Evolutionary conservation across 495 filamentous ascomycete species (phyloP).

Genomic region (Talaromyces trachyspermus): DNA sequence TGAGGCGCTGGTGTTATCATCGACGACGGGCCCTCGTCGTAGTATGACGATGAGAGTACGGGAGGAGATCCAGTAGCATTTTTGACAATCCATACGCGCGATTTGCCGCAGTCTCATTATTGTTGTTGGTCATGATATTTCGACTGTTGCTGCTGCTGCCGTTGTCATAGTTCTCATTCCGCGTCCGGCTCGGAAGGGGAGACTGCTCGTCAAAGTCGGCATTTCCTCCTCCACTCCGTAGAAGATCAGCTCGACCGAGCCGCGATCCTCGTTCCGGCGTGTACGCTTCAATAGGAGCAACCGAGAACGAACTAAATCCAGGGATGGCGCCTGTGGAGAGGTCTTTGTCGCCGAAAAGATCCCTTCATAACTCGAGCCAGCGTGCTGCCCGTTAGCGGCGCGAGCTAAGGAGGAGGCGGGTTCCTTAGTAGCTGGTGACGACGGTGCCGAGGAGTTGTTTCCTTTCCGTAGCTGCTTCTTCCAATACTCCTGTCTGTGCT

Average conservation of each 20-base stretch:
- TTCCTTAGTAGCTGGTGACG: slow-evolving; percentile 39
- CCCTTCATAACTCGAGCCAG: slow-evolving; percentile 18
- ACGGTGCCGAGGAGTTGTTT: slow-evolving; percentile 39
- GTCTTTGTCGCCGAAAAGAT: slow-evolving; percentile 40
- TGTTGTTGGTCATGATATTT: slow-evolving; percentile 31
- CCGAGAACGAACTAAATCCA: slow-evolving; percentile 40
- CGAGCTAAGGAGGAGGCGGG: slow-evolving; percentile 21
- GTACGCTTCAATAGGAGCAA: slow-evolving; percentile 40
- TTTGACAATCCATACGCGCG: slow-evolving; percentile 49
- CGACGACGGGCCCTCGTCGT: slow-evolving; percentile 46
- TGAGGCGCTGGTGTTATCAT: slow-evolving; percentile 83
- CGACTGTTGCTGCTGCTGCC: slow-evolving; percentile 50
- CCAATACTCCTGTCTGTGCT: slow-evolving; percentile 68
- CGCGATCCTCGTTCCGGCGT: slow-evolving; percentile 40
- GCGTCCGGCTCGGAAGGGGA: slow-evolving; percentile 44
- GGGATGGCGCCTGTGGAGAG: slow-evolving; percentile 46
- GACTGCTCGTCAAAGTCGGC: slow-evolving; percentile 48
- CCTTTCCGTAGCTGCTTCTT: slow-evolving; percentile 49
- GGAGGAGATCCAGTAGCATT: slow-evolving; percentile 57
- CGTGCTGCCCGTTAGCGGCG: slow-evolving; percentile 30
- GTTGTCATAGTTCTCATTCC: slow-evolving; percentile 28
- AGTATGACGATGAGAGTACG: slow-evolving; percentile 60
- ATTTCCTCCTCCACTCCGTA: slow-evolving; percentile 27
- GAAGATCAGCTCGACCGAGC: slow-evolving; percentile 26
- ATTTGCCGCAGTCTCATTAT: slow-evolving; percentile 18